Evolutionary conservation across 805 yeast genomes (phyloP), one percentile per base, ranked within the genome.

Genomic region (Yarrowia osloensis): DNA sequence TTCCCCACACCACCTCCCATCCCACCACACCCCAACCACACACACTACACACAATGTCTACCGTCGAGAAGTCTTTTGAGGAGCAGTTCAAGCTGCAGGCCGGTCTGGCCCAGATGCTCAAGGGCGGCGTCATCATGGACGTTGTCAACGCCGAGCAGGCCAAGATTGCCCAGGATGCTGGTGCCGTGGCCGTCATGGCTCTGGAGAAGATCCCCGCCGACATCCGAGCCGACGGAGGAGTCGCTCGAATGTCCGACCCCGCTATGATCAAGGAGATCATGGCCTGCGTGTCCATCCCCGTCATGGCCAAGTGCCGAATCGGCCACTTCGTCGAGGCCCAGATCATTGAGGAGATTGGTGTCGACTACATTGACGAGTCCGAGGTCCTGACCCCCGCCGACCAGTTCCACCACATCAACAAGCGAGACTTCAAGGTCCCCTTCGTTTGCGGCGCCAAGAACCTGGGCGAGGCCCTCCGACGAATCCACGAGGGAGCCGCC

Each of bases 141-240:
- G 95, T 89, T 42, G 91, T 89, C 68, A 88, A 82, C 68, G 87
- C 88, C 39, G 95, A 90, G 73, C 95, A 90, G 78, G 96, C 96
- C 24, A 76, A 81, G 50, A 84, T 90, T 65, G 96, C 96, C 26
- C 94, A 90, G 76, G 81, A 79, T 66, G 94, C 96, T 3, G 96
- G 96, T 69, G 96, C 96, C 15, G 88, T 90, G 78, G 94, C 96
- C 15, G 96, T 90, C 24, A 90, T 90, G 96, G 96, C 96, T 4
- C 81, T 90, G 70, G 96, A 90, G 78, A 80, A 88, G 72, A 90
- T 90, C 68, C 96, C 96, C 12, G 91, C 95, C 8, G 95, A 90
- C 75, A 90, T 90, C 85, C 84, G 95, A 74, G 87, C 85, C 70
- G 85, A 88, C 65, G 94, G 94, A 62, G 88, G 89, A 67, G 95